A percentile compares a stretch with the other conserved stretches of the same genome.
These are phyloP conservation scores for Xylaria palmicola DNA, from an alignment of 495 filamentous ascomycete genomes.

Conservation along the genomic window DNA sequence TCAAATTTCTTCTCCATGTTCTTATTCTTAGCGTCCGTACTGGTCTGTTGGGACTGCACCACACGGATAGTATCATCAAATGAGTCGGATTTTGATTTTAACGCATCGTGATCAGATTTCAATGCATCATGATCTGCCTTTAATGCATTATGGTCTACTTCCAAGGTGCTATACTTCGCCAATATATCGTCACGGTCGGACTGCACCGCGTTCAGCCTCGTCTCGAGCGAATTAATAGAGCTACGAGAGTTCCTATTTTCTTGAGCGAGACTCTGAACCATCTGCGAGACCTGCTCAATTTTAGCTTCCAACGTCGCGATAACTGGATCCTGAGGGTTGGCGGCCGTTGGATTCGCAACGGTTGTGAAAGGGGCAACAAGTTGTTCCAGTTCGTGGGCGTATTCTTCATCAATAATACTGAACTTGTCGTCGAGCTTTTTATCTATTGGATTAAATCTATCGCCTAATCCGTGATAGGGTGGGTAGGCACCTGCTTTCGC, in stretches of 20 bases:
- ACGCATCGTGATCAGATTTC: conserved; percentile 12
- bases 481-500: conserved; percentile 23
- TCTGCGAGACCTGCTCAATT: conserved; percentile 18
- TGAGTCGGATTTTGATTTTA: neutral
- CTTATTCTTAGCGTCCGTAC: neutral
- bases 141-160: neutral
- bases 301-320: conserved; percentile 19
- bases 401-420: conserved; percentile 12
- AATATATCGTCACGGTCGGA: neutral
- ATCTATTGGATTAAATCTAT: conserved; percentile 12
- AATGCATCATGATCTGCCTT: neutral
- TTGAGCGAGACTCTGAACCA: conserved; percentile 14
- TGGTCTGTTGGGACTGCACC: neutral
- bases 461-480: conserved; percentile 20
- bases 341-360: conserved; percentile 3
- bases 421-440: conserved; percentile 12
- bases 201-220: conserved; percentile 13
- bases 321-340: conserved; percentile 9
- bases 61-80: neutral
- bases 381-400: conserved; percentile 16
- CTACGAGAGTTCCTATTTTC: conserved; percentile 9
- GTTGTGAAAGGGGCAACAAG: conserved; percentile 14
- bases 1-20: neutral
- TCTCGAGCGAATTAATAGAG: conserved; percentile 10
- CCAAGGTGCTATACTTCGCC: neutral